A percentile compares a stretch with the other conserved stretches of the same genome.
Conservation (phyloP, 805 yeast species). For the Kazachstania martiniae region DNA sequence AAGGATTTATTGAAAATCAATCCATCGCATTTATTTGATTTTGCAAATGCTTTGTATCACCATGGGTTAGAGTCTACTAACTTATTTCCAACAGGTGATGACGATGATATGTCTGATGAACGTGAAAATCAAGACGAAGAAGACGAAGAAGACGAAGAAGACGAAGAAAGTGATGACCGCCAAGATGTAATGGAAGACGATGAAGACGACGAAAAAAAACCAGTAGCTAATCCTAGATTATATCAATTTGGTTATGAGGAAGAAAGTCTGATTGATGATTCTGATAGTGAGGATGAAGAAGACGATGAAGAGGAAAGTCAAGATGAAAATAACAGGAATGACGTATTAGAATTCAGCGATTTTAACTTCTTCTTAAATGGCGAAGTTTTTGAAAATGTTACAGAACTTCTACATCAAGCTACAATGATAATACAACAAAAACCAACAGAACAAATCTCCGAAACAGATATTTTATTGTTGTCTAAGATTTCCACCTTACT, state of each 20-base stretch:
- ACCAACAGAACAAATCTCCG: too few species aligned
- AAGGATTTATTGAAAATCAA: background rate
- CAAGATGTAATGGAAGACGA: constrained; percentile 14
- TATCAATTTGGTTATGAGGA: constrained; percentile 20
- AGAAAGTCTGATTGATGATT: too few species aligned
- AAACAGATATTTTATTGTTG: constrained; percentile 36
- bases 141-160: constrained; percentile 6
- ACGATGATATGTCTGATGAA: background rate
- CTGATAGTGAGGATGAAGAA: constrained; percentile 6
- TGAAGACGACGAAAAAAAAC: constrained; percentile 39
- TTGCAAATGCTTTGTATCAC: constrained; percentile 3
- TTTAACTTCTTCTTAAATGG: constrained; percentile 11
- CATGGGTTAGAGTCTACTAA: constrained; percentile 6
- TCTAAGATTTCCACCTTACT: constrained; percentile 68
- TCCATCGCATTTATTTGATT: constrained; percentile 2
- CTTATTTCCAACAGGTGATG: constrained; percentile 5
- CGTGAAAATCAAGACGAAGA: constrained; percentile 7
- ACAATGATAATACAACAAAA: background rate
- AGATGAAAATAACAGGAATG: constrained; percentile 2
- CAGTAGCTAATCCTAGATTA: constrained; percentile 5
- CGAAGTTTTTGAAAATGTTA: constrained; percentile 55
- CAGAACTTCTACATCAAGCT: constrained; percentile 50
- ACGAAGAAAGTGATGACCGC: constrained; percentile 19
- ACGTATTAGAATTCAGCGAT: background rate
- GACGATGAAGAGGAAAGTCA: constrained; percentile 5